These are phyloP conservation scores for Fusarium sp. DNA, from an alignment of 2,329 filamentous ascomycete species.

Conservation along the genomic window DNA sequence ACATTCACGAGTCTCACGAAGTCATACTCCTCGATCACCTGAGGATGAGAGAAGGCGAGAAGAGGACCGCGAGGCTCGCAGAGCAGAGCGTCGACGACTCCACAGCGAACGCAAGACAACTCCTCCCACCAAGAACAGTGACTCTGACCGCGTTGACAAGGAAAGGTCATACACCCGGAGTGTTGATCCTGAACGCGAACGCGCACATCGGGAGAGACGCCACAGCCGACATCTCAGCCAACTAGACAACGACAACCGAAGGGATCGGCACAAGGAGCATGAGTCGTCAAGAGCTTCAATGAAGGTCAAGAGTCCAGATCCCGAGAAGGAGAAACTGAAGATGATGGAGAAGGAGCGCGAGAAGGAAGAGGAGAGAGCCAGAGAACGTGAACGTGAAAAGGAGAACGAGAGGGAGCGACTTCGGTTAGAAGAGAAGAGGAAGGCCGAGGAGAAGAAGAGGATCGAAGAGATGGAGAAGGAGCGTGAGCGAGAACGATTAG, in stretches of 20 bases:
- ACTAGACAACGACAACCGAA: conserved; percentile 11
- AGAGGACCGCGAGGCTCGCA: conserved; percentile 16
- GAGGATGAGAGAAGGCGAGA: background rate
- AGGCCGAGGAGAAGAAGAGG: conserved; percentile 7
- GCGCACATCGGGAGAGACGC: conserved; percentile 6
- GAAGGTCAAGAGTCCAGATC: conserved; percentile 4
- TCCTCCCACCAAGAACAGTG: background rate
- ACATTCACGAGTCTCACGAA: conserved; percentile 3
- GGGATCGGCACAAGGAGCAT: background rate
- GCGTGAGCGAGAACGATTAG: conserved; percentile 2
- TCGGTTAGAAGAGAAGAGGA: conserved; percentile 16
- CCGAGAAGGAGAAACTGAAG: conserved; percentile 20
- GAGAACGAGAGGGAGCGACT: conserved; percentile 18
- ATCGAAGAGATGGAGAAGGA: conserved; percentile 18
- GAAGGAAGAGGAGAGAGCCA: conserved; percentile 9
- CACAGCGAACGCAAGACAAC: conserved; percentile 10
- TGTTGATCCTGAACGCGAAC: conserved; percentile 6
- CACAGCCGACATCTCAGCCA: conserved; percentile 8
- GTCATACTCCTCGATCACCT: background rate
- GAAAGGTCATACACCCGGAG: background rate
- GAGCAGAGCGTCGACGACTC: conserved; percentile 18
- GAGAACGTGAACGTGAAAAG: conserved; percentile 20
- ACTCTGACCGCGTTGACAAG: conserved; percentile 5
- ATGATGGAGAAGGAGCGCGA: conserved; percentile 1
- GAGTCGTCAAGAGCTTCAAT: conserved; percentile 5